Percentiles rank a stretch among this genome's conserved stretches.
phyloP scores from a whole-genome alignment of 2,329 filamentous ascomycete species.

The Chrysoporthe deuterocubensis region DNA sequence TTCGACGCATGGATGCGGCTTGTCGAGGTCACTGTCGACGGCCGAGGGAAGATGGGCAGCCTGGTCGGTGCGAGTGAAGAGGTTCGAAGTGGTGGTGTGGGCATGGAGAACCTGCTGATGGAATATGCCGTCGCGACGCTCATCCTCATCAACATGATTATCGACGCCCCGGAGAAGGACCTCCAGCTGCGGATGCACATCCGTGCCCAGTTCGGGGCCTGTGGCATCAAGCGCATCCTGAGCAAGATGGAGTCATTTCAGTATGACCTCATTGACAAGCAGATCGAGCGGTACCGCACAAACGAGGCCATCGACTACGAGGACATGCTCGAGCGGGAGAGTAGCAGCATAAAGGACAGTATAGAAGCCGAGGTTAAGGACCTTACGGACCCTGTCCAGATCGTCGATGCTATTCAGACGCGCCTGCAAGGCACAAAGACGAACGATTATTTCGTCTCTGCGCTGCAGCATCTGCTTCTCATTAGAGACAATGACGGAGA shows the following conservation, averaged over 20 bases:
- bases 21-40: constrained; percentile 95
- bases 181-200: constrained; percentile 92
- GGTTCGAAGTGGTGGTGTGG: constrained; percentile 91
- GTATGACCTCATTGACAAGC: constrained; percentile 98
- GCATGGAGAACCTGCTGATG: constrained; percentile 99
- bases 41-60: constrained; percentile 98
- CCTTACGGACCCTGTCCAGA: constrained; percentile 88
- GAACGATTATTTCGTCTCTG: constrained; percentile 94
- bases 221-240: constrained; percentile 91
- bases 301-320: constrained; percentile 99
- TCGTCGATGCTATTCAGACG: constrained; percentile 89
- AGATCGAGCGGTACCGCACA: constrained; percentile 88
- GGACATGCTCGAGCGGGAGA: constrained; percentile 90
- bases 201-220: constrained; percentile 92
- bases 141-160: constrained; percentile 94
- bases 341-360: constrained; percentile 86
- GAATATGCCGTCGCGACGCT: constrained; percentile 96
- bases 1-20: constrained; percentile 99
- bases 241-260: constrained; percentile 98
- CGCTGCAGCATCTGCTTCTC: constrained; percentile 91
- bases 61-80: constrained; percentile 96
- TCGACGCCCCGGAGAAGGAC: constrained; percentile 88
- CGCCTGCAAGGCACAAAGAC: constrained; percentile 82
- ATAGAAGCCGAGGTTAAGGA: constrained; percentile 87
- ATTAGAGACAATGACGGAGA: constrained; percentile 91